Evolutionary conservation across 2,329 filamentous ascomycete genomes (phyloP), one percentile per base, ranked within the genome.

Genomic region (Ophiostoma triangulosporum): DNA sequence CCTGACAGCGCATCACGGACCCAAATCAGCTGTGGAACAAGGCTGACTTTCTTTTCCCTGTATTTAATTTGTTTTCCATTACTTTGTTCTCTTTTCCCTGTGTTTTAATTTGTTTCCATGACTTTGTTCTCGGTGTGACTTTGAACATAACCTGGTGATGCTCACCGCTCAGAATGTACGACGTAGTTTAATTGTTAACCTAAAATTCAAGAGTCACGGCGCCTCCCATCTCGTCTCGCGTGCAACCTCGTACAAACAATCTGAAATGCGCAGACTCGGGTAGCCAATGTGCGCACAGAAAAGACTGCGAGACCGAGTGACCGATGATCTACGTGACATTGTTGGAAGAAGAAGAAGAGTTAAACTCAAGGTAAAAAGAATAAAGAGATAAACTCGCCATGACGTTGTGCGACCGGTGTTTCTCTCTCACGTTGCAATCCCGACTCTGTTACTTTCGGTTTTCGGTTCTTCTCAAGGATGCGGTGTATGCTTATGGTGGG

Each of bases 381-480:
- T 31, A 31, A 31, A 6, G 11, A 31, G 11, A 31, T 24, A 11
- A 4, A 40, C 9, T n/a, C n/a, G n/a, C n/a, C n/a, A n/a, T n/a
- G n/a, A n/a, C n/a, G n/a, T 45, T 46, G 53, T 55, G 45, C 51
- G 53, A 55, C 53, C 50, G 45, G 43, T 45, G 43, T 48, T 35
- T 35, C 29, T 24, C 53, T 35, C 43, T 55, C 40, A 46, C 48
- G 48, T 54, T 48, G 32, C 32, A 31, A 31, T 26, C 49, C 35
- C 29, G 52, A 38, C 38, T 29, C 20, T 22, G 9, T 5, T 4
- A 7, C 5, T n/a, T 24, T 12, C 15, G 1, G 2, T 22, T 40
- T 15, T n/a, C 33, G 14, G 6, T 35, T 3, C 33, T 6, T n/a
- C 33, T 15, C 14, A n/a, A 15, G 33, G 6, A 14, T 35, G 3